These are phyloP conservation scores for Rhodotorula diobovata DNA, from an alignment of 768 basidiomycete species.

Conservation along the genomic window DNA sequence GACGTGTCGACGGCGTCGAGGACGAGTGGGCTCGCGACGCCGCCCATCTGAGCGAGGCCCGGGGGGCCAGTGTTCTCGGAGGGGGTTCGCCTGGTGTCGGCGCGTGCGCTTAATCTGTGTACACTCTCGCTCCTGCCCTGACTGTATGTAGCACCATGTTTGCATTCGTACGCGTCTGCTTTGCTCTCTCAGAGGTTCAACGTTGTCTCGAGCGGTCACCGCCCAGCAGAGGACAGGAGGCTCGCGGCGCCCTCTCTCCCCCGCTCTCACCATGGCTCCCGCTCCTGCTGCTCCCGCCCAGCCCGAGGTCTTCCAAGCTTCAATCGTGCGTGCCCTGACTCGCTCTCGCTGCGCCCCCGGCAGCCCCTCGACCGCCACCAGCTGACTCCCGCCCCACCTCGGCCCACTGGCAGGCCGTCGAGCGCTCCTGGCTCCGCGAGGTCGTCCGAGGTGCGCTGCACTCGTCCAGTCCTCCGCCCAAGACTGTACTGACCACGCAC, in stretches of 20 bases:
- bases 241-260: too few species aligned
- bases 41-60: not conserved
- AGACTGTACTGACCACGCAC: too few species aligned
- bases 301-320: constrained; percentile 11
- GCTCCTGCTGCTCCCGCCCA: not conserved
- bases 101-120: too few species aligned
- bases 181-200: too few species aligned
- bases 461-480: too few species aligned
- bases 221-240: not conserved
- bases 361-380: accelerated
- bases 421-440: not conserved
- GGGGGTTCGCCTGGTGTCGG: too few species aligned
- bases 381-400: not conserved
- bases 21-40: constrained; percentile 3
- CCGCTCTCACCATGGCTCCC: not conserved
- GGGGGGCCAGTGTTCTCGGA: too few species aligned
- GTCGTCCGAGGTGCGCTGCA: constrained; percentile 6
- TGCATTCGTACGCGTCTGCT: too few species aligned
- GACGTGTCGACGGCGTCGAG: not conserved
- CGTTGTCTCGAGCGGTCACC: not conserved
- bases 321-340: not conserved
- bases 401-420: constrained; percentile 7
- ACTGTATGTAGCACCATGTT: too few species aligned
- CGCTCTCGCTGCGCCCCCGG: not conserved
- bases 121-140: too few species aligned